These are phyloP conservation scores for Thielaviopsis punctulata DNA, from an alignment of 2,329 filamentous ascomycete genomes.

Conservation along the genomic window DNA sequence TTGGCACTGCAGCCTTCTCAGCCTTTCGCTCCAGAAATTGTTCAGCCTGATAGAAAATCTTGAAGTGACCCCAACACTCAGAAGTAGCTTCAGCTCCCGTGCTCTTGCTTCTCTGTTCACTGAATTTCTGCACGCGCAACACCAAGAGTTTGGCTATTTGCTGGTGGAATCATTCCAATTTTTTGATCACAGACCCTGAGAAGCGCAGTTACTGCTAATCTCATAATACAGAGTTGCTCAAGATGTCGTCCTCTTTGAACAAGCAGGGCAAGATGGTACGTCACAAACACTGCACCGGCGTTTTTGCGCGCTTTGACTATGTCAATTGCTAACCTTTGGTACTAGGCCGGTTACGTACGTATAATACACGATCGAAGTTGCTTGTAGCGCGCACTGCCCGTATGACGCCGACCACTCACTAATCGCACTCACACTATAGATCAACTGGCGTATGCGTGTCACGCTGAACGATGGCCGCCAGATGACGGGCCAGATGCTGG, in stretches of 20 bases:
- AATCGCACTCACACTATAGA: conserved; percentile 33
- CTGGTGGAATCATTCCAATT: not conserved
- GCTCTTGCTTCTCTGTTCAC: not conserved
- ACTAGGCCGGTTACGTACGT: conserved; percentile 57
- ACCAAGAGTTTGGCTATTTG: not conserved
- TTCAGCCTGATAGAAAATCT: conserved; percentile 11
- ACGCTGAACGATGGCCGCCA: conserved; percentile 89
- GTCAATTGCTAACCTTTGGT: not conserved
- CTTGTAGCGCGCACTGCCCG: not conserved
- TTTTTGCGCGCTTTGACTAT: not conserved
- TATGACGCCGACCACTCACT: not conserved
- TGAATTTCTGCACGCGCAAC: not conserved
- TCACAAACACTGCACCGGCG: conserved; percentile 18
- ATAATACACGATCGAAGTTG: conserved; percentile 11
- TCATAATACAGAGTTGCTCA: conserved; percentile 1
- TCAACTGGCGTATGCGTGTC: conserved; percentile 98
- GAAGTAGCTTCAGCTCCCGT: conserved; percentile 3
- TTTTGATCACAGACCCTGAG: not conserved
- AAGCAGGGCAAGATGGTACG: conserved; percentile 99
- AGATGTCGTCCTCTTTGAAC: conserved; percentile 44
- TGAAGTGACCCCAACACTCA: conserved; percentile 8
- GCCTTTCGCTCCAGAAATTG: conserved; percentile 5
- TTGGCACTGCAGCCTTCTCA: conserved; percentile 9
- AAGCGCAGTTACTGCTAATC: not conserved
- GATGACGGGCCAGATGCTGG: conserved; percentile 95